These are phyloP conservation scores for Geotrichum macrosporum DNA, from an alignment of 1,139 yeast genomes.

Conservation along the genomic window DNA sequence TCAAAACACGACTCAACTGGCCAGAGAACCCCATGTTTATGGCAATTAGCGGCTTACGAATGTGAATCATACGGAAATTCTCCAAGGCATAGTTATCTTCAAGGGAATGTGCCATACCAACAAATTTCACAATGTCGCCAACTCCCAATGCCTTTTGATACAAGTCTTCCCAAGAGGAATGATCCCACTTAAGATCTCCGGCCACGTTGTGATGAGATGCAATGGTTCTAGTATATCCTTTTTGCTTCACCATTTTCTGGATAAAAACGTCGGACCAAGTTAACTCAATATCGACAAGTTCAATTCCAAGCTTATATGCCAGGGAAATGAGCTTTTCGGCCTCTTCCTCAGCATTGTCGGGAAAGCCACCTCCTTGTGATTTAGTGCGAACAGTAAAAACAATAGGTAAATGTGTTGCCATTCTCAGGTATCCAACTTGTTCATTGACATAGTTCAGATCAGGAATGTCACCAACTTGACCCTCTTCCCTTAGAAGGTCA, in stretches of 20 bases:
- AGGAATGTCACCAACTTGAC: constrained; percentile 36
- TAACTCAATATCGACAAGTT: constrained; percentile 50
- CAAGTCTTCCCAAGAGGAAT: constrained; percentile 68
- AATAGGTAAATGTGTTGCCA: constrained; percentile 64
- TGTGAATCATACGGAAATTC: constrained; percentile 50
- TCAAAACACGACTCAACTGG: constrained; percentile 72
- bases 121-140: constrained; percentile 76
- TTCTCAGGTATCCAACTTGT: constrained; percentile 68
- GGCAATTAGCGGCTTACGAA: constrained; percentile 64
- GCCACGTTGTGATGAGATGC: constrained; percentile 76
- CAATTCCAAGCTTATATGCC: constrained; percentile 62
- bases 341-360: constrained; percentile 48
- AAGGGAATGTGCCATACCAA: constrained; percentile 64
- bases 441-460: constrained; percentile 54
- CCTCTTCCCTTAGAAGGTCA: constrained; percentile 56
- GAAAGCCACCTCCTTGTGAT: constrained; percentile 79
- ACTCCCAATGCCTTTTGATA: constrained; percentile 62
- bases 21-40: constrained; percentile 78
- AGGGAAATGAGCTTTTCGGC: constrained; percentile 52
- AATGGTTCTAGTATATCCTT: constrained; percentile 63
- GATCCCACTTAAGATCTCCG: constrained; percentile 60
- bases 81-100: constrained; percentile 71
- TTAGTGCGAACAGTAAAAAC: constrained; percentile 74
- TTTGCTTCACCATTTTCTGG: constrained; percentile 45
- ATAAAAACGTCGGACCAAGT: constrained; percentile 45